Evolutionary conservation across 2,329 filamentous ascomycete species (phyloP).

Genomic region (Didymella sp.): DNA sequence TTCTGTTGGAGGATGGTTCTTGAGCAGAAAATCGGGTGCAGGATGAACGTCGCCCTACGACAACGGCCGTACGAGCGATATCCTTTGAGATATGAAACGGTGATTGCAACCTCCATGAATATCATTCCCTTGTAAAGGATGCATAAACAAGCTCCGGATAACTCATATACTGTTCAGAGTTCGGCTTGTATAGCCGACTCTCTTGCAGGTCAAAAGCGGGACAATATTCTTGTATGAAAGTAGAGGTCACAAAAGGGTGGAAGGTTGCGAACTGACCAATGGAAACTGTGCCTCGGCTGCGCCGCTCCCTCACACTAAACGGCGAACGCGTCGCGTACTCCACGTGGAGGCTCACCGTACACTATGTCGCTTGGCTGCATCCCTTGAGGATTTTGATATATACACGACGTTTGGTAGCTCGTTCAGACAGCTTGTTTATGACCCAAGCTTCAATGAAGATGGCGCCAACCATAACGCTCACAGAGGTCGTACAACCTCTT

Average conservation of each 20-base stretch:
- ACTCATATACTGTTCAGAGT: too few species aligned
- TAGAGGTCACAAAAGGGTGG: neutral
- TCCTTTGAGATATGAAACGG: neutral
- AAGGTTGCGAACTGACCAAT: conserved; percentile 21
- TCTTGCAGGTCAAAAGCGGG: too few species aligned
- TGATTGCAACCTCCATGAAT: neutral
- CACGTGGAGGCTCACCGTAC: neutral
- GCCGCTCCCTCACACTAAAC: neutral
- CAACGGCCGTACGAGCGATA: neutral
- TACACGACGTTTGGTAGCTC: neutral
- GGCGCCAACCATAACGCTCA: conserved; percentile 16
- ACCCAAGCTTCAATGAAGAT: conserved; percentile 3
- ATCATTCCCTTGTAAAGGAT: too few species aligned
- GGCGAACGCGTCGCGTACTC: neutral
- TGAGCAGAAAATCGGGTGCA: neutral
- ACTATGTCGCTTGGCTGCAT: neutral
- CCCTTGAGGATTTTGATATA: neutral
- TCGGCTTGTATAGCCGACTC: too few species aligned
- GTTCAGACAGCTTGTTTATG: neutral
- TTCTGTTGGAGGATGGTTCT: conserved; percentile 22
- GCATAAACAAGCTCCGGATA: too few species aligned
- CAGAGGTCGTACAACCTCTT: conserved; percentile 29
- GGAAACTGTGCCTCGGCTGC: conserved; percentile 17
- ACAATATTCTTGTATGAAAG: too few species aligned
- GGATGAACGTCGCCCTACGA: neutral